A percentile compares a stretch with the other conserved stretches of the same genome.
Conservation (phyloP, 1,284 basidiomycete genomes). For the Clitocybe nebularis region DNA sequence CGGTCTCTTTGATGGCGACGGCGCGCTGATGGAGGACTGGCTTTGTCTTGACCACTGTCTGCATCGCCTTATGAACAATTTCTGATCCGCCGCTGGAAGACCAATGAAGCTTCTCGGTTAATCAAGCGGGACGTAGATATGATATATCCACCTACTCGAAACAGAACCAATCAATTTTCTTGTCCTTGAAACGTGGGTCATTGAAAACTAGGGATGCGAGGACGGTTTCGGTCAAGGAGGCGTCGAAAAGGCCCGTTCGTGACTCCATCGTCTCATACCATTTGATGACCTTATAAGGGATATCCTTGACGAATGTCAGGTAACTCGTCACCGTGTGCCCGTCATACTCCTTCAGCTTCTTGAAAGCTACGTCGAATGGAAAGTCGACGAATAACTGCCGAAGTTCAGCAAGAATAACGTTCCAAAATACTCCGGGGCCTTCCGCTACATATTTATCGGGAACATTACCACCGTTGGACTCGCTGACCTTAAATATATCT, state of each 20-base stretch:
- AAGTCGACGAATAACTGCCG: conserved; percentile 12
- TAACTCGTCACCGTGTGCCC: conserved; percentile 20
- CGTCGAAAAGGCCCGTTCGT: conserved; percentile 22
- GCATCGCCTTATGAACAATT: conserved; percentile 11
- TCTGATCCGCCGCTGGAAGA: conserved; percentile 11
- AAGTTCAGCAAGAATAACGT: conserved; percentile 14
- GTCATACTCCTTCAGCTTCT: conserved; percentile 23
- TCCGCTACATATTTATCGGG: conserved; percentile 9
- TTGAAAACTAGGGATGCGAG: conserved; percentile 14
- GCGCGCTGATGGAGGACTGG: conserved; percentile 8
- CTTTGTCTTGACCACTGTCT: conserved; percentile 2
- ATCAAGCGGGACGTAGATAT: neutral
- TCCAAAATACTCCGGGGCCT: conserved; percentile 10
- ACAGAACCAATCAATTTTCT: conserved; percentile 10
- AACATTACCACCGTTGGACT: conserved; percentile 9
- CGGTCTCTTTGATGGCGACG: conserved; percentile 10
- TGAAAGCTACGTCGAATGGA: conserved; percentile 22
- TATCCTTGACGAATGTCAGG: conserved; percentile 17
- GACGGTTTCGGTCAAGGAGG: conserved; percentile 24
- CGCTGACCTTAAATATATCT: conserved; percentile 15
- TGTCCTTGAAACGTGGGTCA: conserved; percentile 8
- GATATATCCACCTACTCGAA: conserved; percentile 10
- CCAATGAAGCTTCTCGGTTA: neutral
- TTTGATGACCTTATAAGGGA: conserved; percentile 20
- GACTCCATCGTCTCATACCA: conserved; percentile 25